Base-by-base conservation (phyloP, 306 rosid genomes). In the Pyrus communis region DNA sequence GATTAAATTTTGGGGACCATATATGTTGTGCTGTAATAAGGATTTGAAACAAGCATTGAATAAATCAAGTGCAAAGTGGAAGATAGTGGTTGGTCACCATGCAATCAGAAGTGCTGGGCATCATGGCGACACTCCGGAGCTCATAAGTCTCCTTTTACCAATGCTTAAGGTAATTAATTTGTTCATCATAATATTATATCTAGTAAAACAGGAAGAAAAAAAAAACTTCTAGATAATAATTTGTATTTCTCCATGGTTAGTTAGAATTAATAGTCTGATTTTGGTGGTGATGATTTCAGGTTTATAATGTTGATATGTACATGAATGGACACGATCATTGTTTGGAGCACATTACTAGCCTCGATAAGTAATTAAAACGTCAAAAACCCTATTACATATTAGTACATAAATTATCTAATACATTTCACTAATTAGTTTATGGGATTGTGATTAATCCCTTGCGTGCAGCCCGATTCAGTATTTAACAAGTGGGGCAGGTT, bases 261-360 rank as follows among this genome's bases (percentile, higher is more conserved):
- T 42, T 42, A 42, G 45, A 42, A 42, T 42, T 42, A 42, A 42
- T 42, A n/a, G 59, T 19, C 10, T 19, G 11, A 25, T 42, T 23
- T 23, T 51, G 19, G 25, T 55, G 11, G 45, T 49, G 18, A 52
- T 65, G 58, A 17, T 30, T 63, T 67, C 87, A 92, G 97, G 93
- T 71, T 76, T 84, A 91, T 73, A 78, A 84, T 67, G 97, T 93
- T 23, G 97, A 93, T 76, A 62, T 91, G 80, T 93, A 93, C 85
- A 70, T 93, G 12, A 93, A 93, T 81, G 96, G 98, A 45, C 98
- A 93, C 61, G 96, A 93, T 82, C 97, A 93, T 59, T 91, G 96
- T 81, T 81, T 93, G 71, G 85, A 93, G 73, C 98, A 91, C 74
- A 86, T 88, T 15, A 89, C 83, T 60, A 88, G 92, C 83, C 55